Conservation (phyloP, 163 green algal species). For the Chlorella variabilis region DNA sequence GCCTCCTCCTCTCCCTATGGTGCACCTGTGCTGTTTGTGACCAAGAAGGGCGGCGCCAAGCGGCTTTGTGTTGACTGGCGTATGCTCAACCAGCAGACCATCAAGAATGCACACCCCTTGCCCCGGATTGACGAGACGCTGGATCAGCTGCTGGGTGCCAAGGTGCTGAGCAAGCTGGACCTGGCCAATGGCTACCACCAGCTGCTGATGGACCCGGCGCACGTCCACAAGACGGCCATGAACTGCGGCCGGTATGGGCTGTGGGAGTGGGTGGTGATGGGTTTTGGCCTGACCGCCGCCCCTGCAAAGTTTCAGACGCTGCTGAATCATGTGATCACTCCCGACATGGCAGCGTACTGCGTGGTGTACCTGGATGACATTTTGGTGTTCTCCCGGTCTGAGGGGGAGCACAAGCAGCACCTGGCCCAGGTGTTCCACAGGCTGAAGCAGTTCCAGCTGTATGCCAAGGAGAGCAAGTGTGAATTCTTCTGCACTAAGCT, state of each 20-base stretch:
- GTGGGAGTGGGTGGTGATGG: conserved; percentile 71
- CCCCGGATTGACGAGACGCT: conserved; percentile 74
- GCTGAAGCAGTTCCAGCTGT: conserved; percentile 55
- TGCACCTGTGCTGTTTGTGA: conserved; percentile 52
- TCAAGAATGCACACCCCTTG: conserved; percentile 65
- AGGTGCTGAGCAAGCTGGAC: conserved; percentile 70
- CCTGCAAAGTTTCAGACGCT: conserved; percentile 67
- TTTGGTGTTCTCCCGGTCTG: conserved; percentile 60
- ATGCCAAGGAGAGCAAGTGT: conserved; percentile 53
- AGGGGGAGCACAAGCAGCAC: conserved; percentile 65
- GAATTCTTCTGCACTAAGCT: conserved; percentile 26
- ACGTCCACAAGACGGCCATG: conserved; percentile 75
- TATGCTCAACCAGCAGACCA: conserved; percentile 70
- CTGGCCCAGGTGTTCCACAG: conserved; percentile 53
- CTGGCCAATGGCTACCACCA: conserved; percentile 73
- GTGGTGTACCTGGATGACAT: conserved; percentile 81
- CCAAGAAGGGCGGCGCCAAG: conserved; percentile 62
- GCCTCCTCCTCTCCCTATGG: neutral
- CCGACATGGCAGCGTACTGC: neutral
- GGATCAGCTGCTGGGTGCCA: conserved; percentile 57
- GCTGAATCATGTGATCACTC: conserved; percentile 61
- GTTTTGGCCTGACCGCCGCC: conserved; percentile 77
- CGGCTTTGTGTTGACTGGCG: conserved; percentile 76
- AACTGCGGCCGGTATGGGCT: conserved; percentile 60
- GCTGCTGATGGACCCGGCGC: conserved; percentile 50